These are phyloP conservation scores for Paecilomyces sp. DNA, from an alignment of 2,329 filamentous ascomycete species.

Conservation along the genomic window DNA sequence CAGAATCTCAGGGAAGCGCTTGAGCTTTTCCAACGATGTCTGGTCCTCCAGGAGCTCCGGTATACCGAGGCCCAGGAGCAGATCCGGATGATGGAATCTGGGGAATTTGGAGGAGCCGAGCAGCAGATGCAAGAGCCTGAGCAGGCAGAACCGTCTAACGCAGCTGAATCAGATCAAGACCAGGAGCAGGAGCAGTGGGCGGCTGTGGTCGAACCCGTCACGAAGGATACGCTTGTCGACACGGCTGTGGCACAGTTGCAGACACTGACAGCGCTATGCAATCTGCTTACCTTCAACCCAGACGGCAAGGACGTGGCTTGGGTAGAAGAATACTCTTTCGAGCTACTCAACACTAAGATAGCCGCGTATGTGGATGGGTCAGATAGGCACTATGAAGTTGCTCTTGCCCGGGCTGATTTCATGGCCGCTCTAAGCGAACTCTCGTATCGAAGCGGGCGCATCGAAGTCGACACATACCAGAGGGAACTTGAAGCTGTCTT, in stretches of 20 bases:
- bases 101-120: slow-evolving; percentile 10
- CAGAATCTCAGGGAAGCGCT: slow-evolving; percentile 54
- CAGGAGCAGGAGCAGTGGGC: slow-evolving; percentile 54
- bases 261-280: slow-evolving; percentile 46
- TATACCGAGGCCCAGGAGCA: slow-evolving; percentile 41
- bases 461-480: slow-evolving; percentile 48
- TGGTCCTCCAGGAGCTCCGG: slow-evolving; percentile 46
- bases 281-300: slow-evolving; percentile 38
- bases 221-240: slow-evolving; percentile 58
- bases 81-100: slow-evolving; percentile 29
- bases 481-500: slow-evolving; percentile 36
- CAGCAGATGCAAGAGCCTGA: slow-evolving; percentile 7
- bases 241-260: slow-evolving; percentile 59
- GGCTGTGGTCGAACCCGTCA: slow-evolving; percentile 59
- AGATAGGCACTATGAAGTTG: slow-evolving; percentile 43
- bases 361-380: slow-evolving; percentile 44
- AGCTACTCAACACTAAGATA: slow-evolving; percentile 48
- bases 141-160: not conserved
- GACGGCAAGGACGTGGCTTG: slow-evolving; percentile 42
- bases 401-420: slow-evolving; percentile 51
- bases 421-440: slow-evolving; percentile 50
- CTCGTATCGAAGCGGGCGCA: slow-evolving; percentile 46
- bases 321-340: slow-evolving; percentile 50
- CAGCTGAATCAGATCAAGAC: slow-evolving; percentile 18
- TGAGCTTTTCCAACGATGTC: slow-evolving; percentile 52